Percentiles rank a stretch among this genome's conserved stretches.
Evolutionary conservation across 2,329 filamentous ascomycete genomes (phyloP).

Genomic region (Neocatenulostroma microsporum): DNA sequence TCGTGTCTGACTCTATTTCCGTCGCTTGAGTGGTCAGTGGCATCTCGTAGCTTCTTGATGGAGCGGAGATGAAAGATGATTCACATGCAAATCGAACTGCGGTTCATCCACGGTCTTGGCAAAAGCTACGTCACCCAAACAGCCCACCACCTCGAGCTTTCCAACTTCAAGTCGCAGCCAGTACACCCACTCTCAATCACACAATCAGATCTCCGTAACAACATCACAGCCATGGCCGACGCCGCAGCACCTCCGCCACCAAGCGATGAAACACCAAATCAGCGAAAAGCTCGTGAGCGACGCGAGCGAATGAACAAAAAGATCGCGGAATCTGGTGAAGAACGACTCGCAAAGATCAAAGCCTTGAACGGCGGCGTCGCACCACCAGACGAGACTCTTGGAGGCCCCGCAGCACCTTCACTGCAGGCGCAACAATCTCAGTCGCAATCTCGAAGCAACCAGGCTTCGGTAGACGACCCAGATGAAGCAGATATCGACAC

Average conservation of each 20-base stretch:
- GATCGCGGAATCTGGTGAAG: constrained; percentile 62
- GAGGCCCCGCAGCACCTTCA: constrained; percentile 22
- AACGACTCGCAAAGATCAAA: constrained; percentile 67
- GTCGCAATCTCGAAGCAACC: constrained; percentile 16
- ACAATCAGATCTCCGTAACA: too few species aligned
- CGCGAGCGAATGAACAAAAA: constrained; percentile 75
- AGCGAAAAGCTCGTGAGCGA: constrained; percentile 60
- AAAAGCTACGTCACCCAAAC: constrained; percentile 1
- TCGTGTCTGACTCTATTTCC: too few species aligned
- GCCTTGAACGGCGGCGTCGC: constrained; percentile 49
- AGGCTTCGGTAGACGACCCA: constrained; percentile 44
- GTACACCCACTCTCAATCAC: not conserved
- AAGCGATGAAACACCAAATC: constrained; percentile 38
- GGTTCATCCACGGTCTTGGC: too few species aligned
- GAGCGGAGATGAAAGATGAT: too few species aligned
- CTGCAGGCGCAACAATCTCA: constrained; percentile 14
- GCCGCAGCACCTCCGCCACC: constrained; percentile 17
- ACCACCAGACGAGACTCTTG: constrained; percentile 25
- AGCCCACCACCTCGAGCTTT: not conserved
- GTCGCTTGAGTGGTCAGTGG: too few species aligned
- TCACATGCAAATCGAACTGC: too few species aligned
- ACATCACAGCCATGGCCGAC: constrained; percentile 24
- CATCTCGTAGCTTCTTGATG: too few species aligned
- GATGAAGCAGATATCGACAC: constrained; percentile 74
- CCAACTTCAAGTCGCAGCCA: not conserved